These are phyloP conservation scores for Coemansia sp. DNA, from an alignment of 192 early-diverging fungal species.

Conservation along the genomic window DNA sequence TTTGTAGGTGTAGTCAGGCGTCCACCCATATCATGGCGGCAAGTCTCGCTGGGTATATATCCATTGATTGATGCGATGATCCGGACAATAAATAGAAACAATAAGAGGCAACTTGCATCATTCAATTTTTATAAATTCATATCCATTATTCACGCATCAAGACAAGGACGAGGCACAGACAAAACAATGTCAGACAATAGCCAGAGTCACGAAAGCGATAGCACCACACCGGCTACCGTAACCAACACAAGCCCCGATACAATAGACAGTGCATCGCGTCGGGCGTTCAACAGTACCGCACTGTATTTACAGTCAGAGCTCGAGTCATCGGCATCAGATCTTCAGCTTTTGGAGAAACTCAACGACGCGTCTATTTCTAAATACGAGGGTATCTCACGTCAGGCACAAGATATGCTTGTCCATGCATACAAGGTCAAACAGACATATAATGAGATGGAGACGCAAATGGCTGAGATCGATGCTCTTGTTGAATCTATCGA, in stretches of 20 bases:
- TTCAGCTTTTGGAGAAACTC: slow-evolving; percentile 37
- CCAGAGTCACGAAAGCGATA: background rate
- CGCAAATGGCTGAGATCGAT: slow-evolving; percentile 34
- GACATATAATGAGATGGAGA: slow-evolving; percentile 46
- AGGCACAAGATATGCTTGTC: slow-evolving; percentile 50
- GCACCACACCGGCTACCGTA: background rate
- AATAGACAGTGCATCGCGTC: slow-evolving; percentile 24
- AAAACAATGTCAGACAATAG: no score
- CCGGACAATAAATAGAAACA: no score
- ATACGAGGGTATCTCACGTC: slow-evolving; percentile 46
- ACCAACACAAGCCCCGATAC: background rate
- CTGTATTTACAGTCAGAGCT: slow-evolving; percentile 47
- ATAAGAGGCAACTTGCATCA: no score
- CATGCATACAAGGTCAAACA: slow-evolving; percentile 51
- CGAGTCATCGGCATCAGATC: slow-evolving; percentile 32
- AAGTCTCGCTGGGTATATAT: no score
- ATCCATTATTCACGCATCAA: no score
- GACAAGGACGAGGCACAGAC: no score
- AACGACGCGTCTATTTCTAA: slow-evolving; percentile 47
- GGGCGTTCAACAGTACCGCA: slow-evolving; percentile 37
- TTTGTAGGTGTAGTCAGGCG: no score
- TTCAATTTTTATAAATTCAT: no score
- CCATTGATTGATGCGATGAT: no score
- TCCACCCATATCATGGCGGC: no score
- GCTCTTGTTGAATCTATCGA: slow-evolving; percentile 29